Percentiles rank a stretch among this genome's conserved stretches.
These are phyloP conservation scores for Skeletonema grethae DNA, from an alignment of 108 stramenopile genomes.

Conservation along the genomic window DNA sequence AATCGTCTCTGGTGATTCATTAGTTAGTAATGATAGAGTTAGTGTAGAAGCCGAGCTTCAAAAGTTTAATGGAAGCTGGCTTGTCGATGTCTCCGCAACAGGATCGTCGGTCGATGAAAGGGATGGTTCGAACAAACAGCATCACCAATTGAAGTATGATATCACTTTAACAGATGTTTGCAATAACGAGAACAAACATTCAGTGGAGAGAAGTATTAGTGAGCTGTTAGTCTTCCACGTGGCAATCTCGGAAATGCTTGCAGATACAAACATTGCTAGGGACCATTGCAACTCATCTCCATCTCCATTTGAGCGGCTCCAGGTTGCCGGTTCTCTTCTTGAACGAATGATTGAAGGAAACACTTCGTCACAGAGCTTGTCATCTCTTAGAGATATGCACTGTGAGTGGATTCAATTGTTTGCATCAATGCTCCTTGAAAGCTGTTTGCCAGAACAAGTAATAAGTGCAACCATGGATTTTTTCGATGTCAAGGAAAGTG, in stretches of 20 bases:
- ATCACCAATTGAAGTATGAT: constrained; percentile 16
- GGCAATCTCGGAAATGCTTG: constrained; percentile 27
- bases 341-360: neutral
- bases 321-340: neutral
- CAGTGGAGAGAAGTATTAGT: constrained; percentile 15
- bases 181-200: constrained; percentile 2
- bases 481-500: neutral
- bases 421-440: neutral
- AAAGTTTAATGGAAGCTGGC: constrained; percentile 28
- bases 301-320: neutral
- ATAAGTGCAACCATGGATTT: neutral
- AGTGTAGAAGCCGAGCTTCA: constrained; percentile 4
- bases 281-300: neutral
- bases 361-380: neutral
- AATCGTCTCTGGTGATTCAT: constrained; percentile 17
- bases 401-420: neutral
- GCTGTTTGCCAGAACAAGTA: neutral
- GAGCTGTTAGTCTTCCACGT: constrained; percentile 36
- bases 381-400: neutral
- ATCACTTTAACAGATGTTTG: constrained; percentile 21
- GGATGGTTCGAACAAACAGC: neutral
- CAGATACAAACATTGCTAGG: neutral
- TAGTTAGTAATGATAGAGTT: constrained; percentile 14
- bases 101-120: neutral
- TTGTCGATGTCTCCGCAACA: constrained; percentile 9